Base-by-base conservation (phyloP, 108 stramenopile species). In the Fragilaria crotonensis region DNA sequence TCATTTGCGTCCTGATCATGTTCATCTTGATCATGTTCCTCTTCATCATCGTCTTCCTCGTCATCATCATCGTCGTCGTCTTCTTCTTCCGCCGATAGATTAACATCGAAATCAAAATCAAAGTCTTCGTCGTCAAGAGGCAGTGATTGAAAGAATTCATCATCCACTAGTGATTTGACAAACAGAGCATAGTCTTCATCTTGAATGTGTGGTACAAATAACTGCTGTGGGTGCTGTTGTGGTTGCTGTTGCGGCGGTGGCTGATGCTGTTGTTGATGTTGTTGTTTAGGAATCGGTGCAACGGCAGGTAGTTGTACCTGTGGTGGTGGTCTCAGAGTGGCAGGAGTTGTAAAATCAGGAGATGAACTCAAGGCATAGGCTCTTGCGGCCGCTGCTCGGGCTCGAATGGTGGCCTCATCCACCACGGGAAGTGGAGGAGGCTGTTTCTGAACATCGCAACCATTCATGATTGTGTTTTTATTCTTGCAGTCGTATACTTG, bases 21-120 rank as follows among this genome's bases (percentile, higher is more conserved):
- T 7, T 46, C 60, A 11, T 64, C 23, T 3, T 36, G 4, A 57
- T 57, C 45, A n/a, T 52, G 9, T 7, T 46, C 60, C 4, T 64
- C 23, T 3, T 36, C 48, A 33, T 63, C 30, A 26, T 59, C 57
- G 48, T 67, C 45, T 2, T 52, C 62, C 25, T 64, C 63, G 14
- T 26, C 41, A 25, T 60, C 66, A 11, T 57, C 60, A 20, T 51
- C 31, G 22, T 62, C 63, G 21, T 62, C 66, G 4, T 49, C 59
- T 22, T 70, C 72, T 9, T 69, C 67, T 14, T 41, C 33, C 22
- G 20, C 57, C n/a, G 48, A 18, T 4, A 30, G 47, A 3, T 60
- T 48, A 27, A 26, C 27, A 21, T 49, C 20, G 4, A 33, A 19
- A 27, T 50, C 48, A 4, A 23, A 45, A 48, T 60, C 48, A 21